These are phyloP conservation scores for Diaporthe capsici DNA, from an alignment of 2,329 filamentous ascomycete species.

Conservation along the genomic window DNA sequence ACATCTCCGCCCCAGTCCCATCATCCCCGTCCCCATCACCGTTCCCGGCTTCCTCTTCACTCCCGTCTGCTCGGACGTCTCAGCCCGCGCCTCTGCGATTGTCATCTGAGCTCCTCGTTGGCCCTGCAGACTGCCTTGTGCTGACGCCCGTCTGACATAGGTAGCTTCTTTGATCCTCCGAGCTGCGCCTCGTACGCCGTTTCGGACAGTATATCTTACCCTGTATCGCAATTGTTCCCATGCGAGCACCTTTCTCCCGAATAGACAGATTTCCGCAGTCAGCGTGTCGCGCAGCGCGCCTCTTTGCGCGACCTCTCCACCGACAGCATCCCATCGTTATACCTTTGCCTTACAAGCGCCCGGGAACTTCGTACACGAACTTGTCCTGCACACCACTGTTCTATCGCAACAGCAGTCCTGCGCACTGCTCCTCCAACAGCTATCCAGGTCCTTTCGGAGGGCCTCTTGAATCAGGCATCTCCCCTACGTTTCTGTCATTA, in stretches of 20 bases:
- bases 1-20: background rate
- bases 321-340: constrained; percentile 1
- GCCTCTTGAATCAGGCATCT: constrained; percentile 38
- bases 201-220: constrained; percentile 11
- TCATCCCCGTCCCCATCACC: background rate
- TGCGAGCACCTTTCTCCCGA: constrained; percentile 34
- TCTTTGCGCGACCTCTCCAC: constrained; percentile 24
- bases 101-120: constrained; percentile 11
- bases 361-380: background rate
- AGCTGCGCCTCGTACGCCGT: constrained; percentile 21
- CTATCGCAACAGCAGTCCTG: background rate
- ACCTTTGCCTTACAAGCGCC: background rate
- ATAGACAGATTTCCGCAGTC: constrained; percentile 26
- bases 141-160: constrained; percentile 36
- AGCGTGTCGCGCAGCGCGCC: constrained; percentile 11
- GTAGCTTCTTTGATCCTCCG: constrained; percentile 26
- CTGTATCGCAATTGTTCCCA: constrained; percentile 21
- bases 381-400: background rate
- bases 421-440: background rate
- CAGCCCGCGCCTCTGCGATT: background rate
- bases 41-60: background rate
- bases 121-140: constrained; percentile 10
- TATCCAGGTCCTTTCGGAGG: background rate
- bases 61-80: constrained; percentile 12
- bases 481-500: constrained; percentile 22